Evolutionary conservation across 306 rosid species (phyloP).

Genomic region (Prunus davidiana): DNA sequence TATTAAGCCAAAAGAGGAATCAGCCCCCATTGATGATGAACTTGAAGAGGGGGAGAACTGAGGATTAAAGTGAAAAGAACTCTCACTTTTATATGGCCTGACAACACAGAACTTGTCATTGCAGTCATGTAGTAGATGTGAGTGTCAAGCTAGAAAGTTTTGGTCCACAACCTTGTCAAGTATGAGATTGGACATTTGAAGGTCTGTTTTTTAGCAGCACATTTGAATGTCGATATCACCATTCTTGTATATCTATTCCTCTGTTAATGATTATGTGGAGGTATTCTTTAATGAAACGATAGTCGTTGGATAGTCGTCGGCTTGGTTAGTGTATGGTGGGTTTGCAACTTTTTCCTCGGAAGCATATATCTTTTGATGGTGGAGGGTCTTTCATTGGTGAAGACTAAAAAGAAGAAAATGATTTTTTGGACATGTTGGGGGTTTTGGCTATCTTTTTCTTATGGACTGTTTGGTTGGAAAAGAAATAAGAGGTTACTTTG

Average conservation of each 20-base stretch:
- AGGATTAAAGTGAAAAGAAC: not conserved
- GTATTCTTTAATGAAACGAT: not conserved
- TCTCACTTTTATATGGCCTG: not conserved
- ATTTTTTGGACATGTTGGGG: not conserved
- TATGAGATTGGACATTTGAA: not conserved
- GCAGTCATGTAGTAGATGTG: not conserved
- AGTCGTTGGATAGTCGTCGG: no score
- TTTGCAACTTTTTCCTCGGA: not conserved
- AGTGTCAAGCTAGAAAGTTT: not conserved
- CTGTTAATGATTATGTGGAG: not conserved
- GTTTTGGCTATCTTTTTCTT: not conserved
- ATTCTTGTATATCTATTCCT: not conserved
- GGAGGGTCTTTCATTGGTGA: no score
- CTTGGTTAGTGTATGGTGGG: no score
- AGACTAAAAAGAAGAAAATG: no score
- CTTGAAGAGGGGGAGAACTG: conserved; percentile 7
- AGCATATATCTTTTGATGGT: not conserved
- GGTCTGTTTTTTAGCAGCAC: not conserved
- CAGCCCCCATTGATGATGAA: conserved; percentile 13
- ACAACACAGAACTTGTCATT: not conserved
- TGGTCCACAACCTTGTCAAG: not conserved
- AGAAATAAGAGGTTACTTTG: not conserved
- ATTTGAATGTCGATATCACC: not conserved
- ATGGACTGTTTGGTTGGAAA: not conserved
- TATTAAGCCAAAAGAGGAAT: conserved; percentile 14